Percentiles rank a stretch among this genome's conserved stretches.
Evolutionary conservation across 257 asterid species (phyloP).

Genomic region (Plectranthus barbatus): DNA sequence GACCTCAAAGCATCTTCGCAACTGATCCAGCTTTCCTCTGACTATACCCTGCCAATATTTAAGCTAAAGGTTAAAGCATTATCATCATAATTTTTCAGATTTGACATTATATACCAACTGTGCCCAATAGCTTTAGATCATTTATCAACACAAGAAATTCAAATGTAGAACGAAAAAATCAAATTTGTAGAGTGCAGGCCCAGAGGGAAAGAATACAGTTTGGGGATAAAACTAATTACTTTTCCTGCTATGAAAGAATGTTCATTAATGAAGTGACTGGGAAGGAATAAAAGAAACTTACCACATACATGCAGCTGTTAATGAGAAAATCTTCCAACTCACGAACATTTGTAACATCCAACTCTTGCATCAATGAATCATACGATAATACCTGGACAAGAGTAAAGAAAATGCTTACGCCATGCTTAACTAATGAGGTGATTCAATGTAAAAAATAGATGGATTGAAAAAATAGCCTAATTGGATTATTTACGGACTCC

Average conservation of each 20-base stretch:
- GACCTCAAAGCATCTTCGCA: constrained; percentile 96
- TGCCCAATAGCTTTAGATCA: neutral
- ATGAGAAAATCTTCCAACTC: constrained; percentile 97
- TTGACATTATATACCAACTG: neutral
- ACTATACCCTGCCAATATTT: constrained; percentile 70
- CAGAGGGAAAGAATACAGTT: neutral
- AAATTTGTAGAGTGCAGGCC: neutral
- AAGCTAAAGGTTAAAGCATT: constrained; percentile 6
- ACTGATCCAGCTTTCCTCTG: constrained; percentile 96
- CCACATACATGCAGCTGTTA: constrained; percentile 98
- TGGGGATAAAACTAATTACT: neutral
- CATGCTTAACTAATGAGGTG: neutral
- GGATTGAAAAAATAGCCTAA: neutral
- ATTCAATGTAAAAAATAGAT: neutral
- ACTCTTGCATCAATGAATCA: constrained; percentile 78
- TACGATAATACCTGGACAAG: constrained; percentile 67
- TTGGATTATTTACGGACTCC: neutral
- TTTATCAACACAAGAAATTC: neutral
- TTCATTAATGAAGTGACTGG: neutral
- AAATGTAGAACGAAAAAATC: neutral
- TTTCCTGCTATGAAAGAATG: neutral
- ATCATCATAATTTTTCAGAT: constrained; percentile 3
- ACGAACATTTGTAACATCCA: constrained; percentile 92
- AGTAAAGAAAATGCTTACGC: constrained; percentile 1
- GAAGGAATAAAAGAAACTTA: constrained; percentile 28